A percentile compares a stretch with the other conserved stretches of the same genome.
These are phyloP conservation scores for Alternaria ethzedia DNA, from an alignment of 2,329 filamentous ascomycete species.

Conservation along the genomic window DNA sequence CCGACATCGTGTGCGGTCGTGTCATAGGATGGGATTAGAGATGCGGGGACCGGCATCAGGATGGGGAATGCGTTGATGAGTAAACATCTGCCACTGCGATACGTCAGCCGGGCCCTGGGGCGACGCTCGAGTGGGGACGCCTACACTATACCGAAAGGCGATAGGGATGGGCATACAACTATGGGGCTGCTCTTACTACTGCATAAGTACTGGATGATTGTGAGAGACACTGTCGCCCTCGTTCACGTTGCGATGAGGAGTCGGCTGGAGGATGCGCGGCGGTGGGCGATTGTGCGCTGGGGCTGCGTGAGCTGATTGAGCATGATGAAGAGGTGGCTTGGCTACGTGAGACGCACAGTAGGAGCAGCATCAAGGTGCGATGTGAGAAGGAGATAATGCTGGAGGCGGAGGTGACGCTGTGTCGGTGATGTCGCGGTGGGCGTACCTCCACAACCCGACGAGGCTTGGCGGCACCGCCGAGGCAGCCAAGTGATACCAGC, in stretches of 20 bases:
- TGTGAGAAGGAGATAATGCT: background rate
- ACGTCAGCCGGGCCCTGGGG: background rate
- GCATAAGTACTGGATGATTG: background rate
- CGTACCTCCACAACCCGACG: background rate
- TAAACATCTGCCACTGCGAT: background rate
- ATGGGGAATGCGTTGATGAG: background rate
- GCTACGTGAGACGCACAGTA: rapidly evolving
- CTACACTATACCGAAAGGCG: background rate
- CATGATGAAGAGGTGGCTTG: background rate
- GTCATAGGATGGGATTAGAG: background rate
- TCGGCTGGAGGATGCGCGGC: background rate
- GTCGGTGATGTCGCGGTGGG: background rate
- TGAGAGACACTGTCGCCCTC: background rate
- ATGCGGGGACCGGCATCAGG: background rate
- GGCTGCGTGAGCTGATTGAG: no score
- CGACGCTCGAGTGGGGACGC: no score
- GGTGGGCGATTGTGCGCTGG: background rate
- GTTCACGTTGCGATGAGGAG: background rate
- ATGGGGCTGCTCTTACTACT: rapidly evolving
- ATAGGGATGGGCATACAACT: background rate
- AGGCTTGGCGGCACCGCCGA: background rate
- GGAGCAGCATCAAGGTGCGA: background rate
- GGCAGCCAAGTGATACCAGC: background rate
- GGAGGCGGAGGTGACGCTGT: background rate
- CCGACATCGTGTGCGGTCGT: background rate